Base-by-base conservation (phyloP, 805 yeast species). In the Tetrapisispora nanseiensis region DNA sequence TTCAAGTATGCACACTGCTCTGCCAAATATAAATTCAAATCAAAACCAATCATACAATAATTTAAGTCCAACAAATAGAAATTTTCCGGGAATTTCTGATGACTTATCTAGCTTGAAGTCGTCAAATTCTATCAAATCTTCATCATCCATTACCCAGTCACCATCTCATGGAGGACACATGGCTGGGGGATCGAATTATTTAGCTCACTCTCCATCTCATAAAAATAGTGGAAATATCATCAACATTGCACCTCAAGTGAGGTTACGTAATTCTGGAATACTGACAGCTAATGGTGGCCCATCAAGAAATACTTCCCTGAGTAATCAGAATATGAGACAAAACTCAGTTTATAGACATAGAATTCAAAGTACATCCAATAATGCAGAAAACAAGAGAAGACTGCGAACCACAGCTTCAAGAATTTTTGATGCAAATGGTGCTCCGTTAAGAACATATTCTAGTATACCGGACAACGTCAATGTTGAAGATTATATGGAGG, bases 401-500 rank as follows among this genome's bases (percentile, higher is more conserved):
- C 62, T 78, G 35, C 60, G 83, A 32, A 76, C 87, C 2, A 81
- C 86, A 1, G 80, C 87, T 0, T 80, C 87, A 1, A 79, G 80
- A 47, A 62, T 82, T 6, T 82, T 83, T 59, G 90, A 82, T 51
- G 73, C 76, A 11, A 80, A 76, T 50, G 87, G 86, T 1, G 75
- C 81, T 0, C 82, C 79, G 37, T 76, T 86, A 6, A 69, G 89
- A 53, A 65, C 87, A 27, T 82, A 82, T 52, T 79, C 87, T 18
- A 84, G 82, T 18, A 74, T 78, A 2, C 82, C 82, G 0, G 82
- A 78, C 52, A 78, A 78, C 55, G 70, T 68, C 12, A 67, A 69
- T 47, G 53, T 64, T 24, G 73, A 68, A 42, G 72, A 68, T 43
- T 65, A 63, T 42, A 64, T 68, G 33, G 72, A 68, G 39, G 39